phyloP scores from a whole-genome alignment of 179 eudicot species.

The Vitellaria paradoxa region DNA sequence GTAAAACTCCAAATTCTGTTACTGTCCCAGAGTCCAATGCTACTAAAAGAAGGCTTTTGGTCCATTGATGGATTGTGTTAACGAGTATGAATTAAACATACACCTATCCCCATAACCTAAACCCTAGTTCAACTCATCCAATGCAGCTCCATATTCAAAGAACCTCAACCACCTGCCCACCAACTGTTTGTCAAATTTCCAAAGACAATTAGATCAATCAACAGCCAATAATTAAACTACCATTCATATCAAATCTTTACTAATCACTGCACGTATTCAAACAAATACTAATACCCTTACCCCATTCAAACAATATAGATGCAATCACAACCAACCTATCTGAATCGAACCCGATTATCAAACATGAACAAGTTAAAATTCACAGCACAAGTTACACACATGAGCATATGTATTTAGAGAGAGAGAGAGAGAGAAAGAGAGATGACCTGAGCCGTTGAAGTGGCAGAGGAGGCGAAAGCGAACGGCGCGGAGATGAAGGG shows the following conservation, averaged over 20 bases:
- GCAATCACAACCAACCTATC: too few species aligned
- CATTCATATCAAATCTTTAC: background rate
- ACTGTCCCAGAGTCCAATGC: too few species aligned
- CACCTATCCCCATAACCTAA: background rate
- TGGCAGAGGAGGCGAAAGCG: slow-evolving; percentile 17
- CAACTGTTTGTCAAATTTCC: slow-evolving; percentile 22
- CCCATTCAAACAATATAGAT: background rate
- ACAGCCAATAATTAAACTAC: background rate
- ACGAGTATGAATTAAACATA: background rate
- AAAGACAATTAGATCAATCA: background rate
- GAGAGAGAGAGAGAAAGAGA: slow-evolving; percentile 4
- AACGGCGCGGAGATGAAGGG: background rate
- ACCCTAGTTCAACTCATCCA: background rate
- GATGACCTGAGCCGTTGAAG: slow-evolving; percentile 23
- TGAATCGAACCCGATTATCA: too few species aligned
- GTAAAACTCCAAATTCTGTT: too few species aligned
- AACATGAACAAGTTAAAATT: background rate
- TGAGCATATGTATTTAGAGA: background rate
- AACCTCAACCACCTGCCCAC: slow-evolving; percentile 14
- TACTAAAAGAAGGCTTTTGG: background rate
- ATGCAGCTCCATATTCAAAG: background rate
- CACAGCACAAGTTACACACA: background rate
- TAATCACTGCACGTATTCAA: background rate
- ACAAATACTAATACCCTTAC: background rate
- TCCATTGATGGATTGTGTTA: background rate